Evolutionary conservation across 2,329 filamentous ascomycete species (phyloP).

Genomic region (Alternaria rosae): DNA sequence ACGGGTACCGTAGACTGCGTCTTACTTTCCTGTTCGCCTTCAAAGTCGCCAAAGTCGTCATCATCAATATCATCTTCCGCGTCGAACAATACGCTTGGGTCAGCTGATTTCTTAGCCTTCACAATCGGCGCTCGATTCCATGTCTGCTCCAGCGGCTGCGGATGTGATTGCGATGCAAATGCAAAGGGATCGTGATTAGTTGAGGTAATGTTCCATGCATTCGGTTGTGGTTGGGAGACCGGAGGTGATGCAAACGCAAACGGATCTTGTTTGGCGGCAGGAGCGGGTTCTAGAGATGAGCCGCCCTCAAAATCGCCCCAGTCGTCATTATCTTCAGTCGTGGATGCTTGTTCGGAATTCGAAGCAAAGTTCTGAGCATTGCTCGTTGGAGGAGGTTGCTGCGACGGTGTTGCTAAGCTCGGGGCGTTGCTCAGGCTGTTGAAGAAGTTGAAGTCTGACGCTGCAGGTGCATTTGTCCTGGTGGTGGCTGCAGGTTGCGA

Average conservation of each 20-base stretch:
- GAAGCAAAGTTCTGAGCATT: slow-evolving; percentile 8
- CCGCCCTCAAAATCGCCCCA: slow-evolving; percentile 53
- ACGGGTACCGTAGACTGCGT: slow-evolving; percentile 4
- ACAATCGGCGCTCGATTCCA: slow-evolving; percentile 39
- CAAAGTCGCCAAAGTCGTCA: slow-evolving; percentile 50
- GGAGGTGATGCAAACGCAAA: slow-evolving; percentile 24
- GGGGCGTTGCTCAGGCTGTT: slow-evolving; percentile 38
- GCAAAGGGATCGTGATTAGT: slow-evolving; percentile 22
- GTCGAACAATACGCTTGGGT: slow-evolving; percentile 52
- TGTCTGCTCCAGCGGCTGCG: slow-evolving; percentile 17
- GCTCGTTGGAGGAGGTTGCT: slow-evolving; percentile 16
- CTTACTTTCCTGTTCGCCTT: slow-evolving; percentile 26
- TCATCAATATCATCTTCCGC: slow-evolving; percentile 47
- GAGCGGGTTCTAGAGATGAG: slow-evolving; percentile 22
- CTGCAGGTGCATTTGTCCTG: slow-evolving; percentile 14
- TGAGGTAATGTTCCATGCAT: slow-evolving; percentile 10
- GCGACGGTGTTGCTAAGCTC: slow-evolving; percentile 20
- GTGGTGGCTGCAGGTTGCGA: slow-evolving; percentile 4
- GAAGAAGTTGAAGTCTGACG: slow-evolving; percentile 45
- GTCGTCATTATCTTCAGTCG: slow-evolving; percentile 44
- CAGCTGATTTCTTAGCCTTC: slow-evolving; percentile 42
- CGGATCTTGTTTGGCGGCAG: slow-evolving; percentile 24
- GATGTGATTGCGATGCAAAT: slow-evolving; percentile 6
- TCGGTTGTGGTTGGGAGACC: slow-evolving; percentile 18
- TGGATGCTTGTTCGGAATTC: not conserved